phyloP scores from a whole-genome alignment of 2,329 filamentous ascomycete species.

The Lecanicillium sp. region DNA sequence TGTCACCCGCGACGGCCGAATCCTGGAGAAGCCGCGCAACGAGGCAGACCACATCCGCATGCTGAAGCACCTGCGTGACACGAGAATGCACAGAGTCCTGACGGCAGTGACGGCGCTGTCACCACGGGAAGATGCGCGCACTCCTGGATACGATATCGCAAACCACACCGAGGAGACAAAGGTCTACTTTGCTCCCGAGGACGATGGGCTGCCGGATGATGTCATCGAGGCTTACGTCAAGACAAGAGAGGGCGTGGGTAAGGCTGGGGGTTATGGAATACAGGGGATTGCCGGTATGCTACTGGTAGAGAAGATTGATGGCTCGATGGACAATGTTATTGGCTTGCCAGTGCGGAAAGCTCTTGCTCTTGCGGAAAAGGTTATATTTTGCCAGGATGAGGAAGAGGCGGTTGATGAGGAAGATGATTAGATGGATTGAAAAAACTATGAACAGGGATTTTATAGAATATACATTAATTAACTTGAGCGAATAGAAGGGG shows the following conservation, averaged over 20 bases:
- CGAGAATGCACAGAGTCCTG: conserved; percentile 69
- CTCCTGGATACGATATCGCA: conserved; percentile 80
- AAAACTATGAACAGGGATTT: conserved; percentile 2
- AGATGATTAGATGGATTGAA: conserved; percentile 12
- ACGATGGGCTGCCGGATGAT: conserved; percentile 59
- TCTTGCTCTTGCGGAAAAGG: conserved; percentile 77
- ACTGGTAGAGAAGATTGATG: conserved; percentile 81
- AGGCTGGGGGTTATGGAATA: conserved; percentile 91
- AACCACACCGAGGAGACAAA: conserved; percentile 81
- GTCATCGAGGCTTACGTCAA: conserved; percentile 70
- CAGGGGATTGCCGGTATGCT: conserved; percentile 84
- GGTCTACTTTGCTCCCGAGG: conserved; percentile 71
- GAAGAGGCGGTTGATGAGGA: conserved; percentile 43
- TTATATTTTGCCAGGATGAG: conserved; percentile 67
- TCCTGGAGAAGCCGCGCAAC: conserved; percentile 84
- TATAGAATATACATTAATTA: too few relatives aligned
- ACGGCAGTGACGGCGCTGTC: conserved; percentile 80
- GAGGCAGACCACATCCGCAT: conserved; percentile 77
- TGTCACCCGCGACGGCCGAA: conserved; percentile 62
- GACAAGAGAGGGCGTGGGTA: conserved; percentile 88
- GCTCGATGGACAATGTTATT: conserved; percentile 88
- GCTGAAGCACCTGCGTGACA: conserved; percentile 74
- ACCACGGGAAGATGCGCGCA: conserved; percentile 68
- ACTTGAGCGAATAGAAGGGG: too few relatives aligned
- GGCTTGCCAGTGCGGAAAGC: conserved; percentile 76